Conservation (phyloP, 768 basidiomycete species). For the Pholiota microspora region DNA sequence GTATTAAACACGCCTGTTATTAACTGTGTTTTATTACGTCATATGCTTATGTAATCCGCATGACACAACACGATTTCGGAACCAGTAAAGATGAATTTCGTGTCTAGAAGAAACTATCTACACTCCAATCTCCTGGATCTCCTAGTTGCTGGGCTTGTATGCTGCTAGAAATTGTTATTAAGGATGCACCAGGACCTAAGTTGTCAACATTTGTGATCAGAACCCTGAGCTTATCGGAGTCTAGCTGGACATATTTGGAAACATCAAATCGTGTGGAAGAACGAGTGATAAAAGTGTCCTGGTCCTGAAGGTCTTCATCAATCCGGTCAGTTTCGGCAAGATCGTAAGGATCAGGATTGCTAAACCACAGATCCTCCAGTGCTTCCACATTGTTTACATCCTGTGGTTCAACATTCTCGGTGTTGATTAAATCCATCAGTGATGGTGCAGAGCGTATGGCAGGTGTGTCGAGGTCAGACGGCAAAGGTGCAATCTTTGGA, state of each 20-base stretch:
- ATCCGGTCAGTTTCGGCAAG: constrained; percentile 14
- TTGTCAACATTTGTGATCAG: constrained; percentile 13
- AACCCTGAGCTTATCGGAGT: constrained; percentile 5
- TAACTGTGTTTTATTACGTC: not conserved
- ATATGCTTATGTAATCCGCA: not conserved
- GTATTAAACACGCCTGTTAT: not conserved
- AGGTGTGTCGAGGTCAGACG: not conserved
- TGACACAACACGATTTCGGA: not conserved
- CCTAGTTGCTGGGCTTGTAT: not conserved
- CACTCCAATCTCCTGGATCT: not conserved
- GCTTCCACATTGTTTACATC: constrained; percentile 2
- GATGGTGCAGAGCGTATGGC: constrained; percentile 8
- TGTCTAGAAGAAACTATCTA: constrained; percentile 8
- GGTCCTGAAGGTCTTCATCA: constrained; percentile 4
- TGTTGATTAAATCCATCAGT: constrained; percentile 14
- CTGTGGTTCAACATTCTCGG: constrained; percentile 11
- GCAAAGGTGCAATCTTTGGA: not conserved
- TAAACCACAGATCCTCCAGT: constrained; percentile 8
- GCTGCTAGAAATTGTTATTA: not conserved
- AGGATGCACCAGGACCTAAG: not conserved
- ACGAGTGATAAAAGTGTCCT: constrained; percentile 4
- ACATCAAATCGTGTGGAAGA: constrained; percentile 13
- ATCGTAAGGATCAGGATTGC: constrained; percentile 20
- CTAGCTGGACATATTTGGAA: constrained; percentile 13
- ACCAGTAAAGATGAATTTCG: constrained; percentile 1